Evolutionary conservation across 108 stramenopile genomes (phyloP).

Genomic region (Nitzschia palea): DNA sequence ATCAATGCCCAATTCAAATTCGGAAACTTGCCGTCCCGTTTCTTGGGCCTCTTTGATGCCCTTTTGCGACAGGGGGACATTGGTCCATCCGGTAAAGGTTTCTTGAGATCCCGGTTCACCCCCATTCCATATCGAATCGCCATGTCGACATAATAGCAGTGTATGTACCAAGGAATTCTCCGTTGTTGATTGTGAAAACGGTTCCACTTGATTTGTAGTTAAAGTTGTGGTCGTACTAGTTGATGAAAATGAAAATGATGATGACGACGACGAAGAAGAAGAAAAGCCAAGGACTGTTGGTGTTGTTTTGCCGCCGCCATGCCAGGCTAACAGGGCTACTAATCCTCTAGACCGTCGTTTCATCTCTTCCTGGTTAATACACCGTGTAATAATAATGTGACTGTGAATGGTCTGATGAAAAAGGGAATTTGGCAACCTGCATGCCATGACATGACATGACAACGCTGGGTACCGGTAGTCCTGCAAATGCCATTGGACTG

Average conservation of each 20-base stretch:
- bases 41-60: conserved; percentile 51
- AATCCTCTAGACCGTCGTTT: no score
- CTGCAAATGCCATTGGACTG: no score
- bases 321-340: no score
- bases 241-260: not conserved
- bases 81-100: conserved; percentile 75
- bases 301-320: no score
- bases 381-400: no score
- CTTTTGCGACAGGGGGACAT: conserved; percentile 50
- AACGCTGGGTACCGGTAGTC: no score
- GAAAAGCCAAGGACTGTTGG: not conserved
- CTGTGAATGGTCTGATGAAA: no score
- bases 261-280: not conserved
- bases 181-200: not conserved
- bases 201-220: no score
- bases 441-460: no score
- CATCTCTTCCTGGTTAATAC: no score
- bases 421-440: no score
- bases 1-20: conserved; percentile 41
- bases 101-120: conserved; percentile 52
- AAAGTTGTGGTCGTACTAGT: no score
- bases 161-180: conserved; percentile 37
- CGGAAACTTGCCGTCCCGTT: conserved; percentile 36
- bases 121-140: conserved; percentile 68
- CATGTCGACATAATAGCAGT: conserved; percentile 60